phyloP scores from a whole-genome alignment of 495 filamentous ascomycete genomes.

The Trichodelitschia bisporula region DNA sequence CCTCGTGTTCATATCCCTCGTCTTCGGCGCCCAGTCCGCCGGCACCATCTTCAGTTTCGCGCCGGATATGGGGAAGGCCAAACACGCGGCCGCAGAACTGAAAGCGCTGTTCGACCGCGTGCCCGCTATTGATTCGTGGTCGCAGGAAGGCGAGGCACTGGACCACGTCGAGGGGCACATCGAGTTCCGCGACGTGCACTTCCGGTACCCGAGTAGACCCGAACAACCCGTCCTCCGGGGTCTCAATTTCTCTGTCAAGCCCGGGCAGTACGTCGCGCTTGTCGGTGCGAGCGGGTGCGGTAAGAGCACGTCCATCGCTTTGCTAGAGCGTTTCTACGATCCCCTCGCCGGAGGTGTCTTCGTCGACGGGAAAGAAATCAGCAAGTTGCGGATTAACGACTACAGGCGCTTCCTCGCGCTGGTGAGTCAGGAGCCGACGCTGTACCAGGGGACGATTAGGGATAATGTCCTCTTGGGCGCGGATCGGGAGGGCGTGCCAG shows the following conservation, averaged over 20 bases:
- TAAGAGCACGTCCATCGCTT: conserved; percentile 11
- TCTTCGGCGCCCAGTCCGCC: conserved; percentile 65
- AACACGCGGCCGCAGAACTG: conserved; percentile 49
- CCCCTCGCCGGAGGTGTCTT: conserved; percentile 7
- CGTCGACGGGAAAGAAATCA: conserved; percentile 6
- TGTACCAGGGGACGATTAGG: conserved; percentile 65
- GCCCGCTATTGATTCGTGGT: conserved; percentile 68
- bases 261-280: conserved; percentile 12
- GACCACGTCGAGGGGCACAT: conserved; percentile 5
- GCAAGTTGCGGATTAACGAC: conserved; percentile 1
- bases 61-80: conserved; percentile 71
- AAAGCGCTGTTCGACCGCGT: conserved; percentile 56
- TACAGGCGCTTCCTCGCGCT: conserved; percentile 57
- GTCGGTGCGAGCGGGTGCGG: conserved; percentile 13
- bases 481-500: conserved; percentile 31
- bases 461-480: conserved; percentile 62
- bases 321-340: conserved; percentile 15
- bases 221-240: conserved; percentile 8
- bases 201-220: conserved; percentile 10
- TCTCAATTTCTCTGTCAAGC: conserved; percentile 9
- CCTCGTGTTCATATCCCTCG: conserved; percentile 52
- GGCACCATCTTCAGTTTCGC: conserved; percentile 75
- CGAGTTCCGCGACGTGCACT: conserved; percentile 10
- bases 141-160: conserved; percentile 27
- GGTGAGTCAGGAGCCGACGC: conserved; percentile 65